A percentile compares a stretch with the other conserved stretches of the same genome.
Conservation (phyloP, 164 flowering plant species). For the Dillenia suffruticosa region DNA sequence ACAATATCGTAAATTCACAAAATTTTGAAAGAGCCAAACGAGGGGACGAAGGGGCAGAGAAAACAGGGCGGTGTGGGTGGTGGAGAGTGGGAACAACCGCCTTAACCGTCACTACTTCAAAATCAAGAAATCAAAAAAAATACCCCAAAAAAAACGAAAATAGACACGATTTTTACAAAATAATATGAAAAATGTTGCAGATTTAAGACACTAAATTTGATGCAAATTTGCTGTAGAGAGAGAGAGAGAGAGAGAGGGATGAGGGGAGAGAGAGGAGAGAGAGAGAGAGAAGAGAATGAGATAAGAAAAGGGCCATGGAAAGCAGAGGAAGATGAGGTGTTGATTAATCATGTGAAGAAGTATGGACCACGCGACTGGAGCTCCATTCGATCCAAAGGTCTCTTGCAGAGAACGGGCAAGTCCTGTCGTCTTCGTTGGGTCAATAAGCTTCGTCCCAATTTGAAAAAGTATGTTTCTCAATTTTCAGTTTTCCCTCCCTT, state of each 20-base stretch:
- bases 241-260: background rate
- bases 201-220: background rate
- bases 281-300: constrained; percentile 9
- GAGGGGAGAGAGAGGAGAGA: background rate
- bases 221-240: too few relatives aligned
- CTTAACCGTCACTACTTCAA: constrained; percentile 6
- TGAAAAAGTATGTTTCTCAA: constrained; percentile 54
- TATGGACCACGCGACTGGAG: constrained; percentile 96
- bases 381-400: constrained; percentile 99
- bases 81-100: constrained; percentile 11
- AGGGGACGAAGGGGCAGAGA: background rate
- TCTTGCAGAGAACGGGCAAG: constrained; percentile 84
- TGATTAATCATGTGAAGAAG: constrained; percentile 59
- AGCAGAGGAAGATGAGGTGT: constrained; percentile 81
- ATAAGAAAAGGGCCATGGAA: constrained; percentile 93
- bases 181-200: background rate
- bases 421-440: constrained; percentile 98
- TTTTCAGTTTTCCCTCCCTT: background rate
- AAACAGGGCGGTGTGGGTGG: constrained; percentile 10
- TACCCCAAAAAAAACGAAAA: background rate
- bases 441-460: constrained; percentile 86
- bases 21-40: too few relatives aligned
- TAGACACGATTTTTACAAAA: background rate
- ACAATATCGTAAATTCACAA: too few relatives aligned
- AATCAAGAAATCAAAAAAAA: background rate